A percentile compares a stretch with the other conserved stretches of the same genome.
Conservation (phyloP, 2,329 filamentous ascomycete species). For the Botrytis aclada region DNA sequence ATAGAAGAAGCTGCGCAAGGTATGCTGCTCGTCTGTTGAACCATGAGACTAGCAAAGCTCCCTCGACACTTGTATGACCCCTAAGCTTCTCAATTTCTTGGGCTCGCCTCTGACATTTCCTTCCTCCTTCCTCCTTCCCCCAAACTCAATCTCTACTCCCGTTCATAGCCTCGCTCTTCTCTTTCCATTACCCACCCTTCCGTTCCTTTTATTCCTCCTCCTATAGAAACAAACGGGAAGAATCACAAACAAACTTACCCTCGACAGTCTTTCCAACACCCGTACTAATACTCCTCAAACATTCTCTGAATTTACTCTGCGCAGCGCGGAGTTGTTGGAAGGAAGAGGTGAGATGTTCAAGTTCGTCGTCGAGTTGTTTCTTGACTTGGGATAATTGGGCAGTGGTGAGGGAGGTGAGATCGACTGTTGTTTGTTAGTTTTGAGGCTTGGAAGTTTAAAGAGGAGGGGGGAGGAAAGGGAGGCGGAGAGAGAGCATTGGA, state of each 20-base stretch:
- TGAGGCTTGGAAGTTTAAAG: neutral
- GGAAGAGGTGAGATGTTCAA: constrained; percentile 88
- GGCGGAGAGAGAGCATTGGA: neutral
- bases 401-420: constrained; percentile 73
- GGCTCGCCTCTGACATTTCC: neutral
- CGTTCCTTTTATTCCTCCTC: neutral
- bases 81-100: neutral
- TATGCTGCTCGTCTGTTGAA: neutral
- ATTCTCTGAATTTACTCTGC: constrained; percentile 89
- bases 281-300: constrained; percentile 69
- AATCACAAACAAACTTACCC: constrained; percentile 31
- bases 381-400: constrained; percentile 90
- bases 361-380: constrained; percentile 92
- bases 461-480: too few relatives aligned
- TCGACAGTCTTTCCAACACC: constrained; percentile 47
- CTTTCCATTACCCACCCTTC: neutral
- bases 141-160: neutral
- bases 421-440: constrained; percentile 42
- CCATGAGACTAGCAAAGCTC: neutral
- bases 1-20: neutral
- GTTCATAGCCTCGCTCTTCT: neutral
- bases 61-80: neutral
- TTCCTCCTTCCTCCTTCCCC: neutral
- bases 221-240: neutral
- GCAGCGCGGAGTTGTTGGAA: constrained; percentile 87